Base-by-base conservation (phyloP, 139 green algal genomes). In the Haematococcus sp. region DNA sequence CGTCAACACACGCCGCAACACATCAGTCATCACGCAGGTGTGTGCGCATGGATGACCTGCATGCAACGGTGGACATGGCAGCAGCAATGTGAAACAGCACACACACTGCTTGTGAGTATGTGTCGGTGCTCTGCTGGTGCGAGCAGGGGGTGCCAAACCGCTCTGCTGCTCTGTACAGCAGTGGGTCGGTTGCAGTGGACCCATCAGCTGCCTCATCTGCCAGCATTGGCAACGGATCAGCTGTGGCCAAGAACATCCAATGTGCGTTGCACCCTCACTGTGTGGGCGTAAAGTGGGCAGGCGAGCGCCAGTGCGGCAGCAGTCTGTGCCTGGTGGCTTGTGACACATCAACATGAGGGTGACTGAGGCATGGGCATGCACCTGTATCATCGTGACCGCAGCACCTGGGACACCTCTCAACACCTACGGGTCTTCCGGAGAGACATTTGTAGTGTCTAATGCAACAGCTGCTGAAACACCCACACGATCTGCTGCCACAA, bases 371-470 rank as follows among this genome's bases (percentile, higher is more conserved):
- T 61, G 54, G 5, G 19, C 54, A 25, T 31, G 17, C 54, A 30
- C 15, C 5, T 27, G 9, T 44, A 22, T 27, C 59, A n/a, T n/a
- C n/a, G n/a, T n/a, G n/a, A n/a, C n/a, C n/a, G 75, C 68, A 80
- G 75, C 68, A 11, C 1, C 25, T 17, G 67, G 68, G 0, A 44
- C 28, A 0, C 67, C 68, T 19, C 52, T 67, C 3, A 58, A 61
- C 68, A 76, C 35, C 68, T 74, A 71, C 28, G 75, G 34, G 17
- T 40, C 59, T 5, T 33, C 58, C 22, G 67, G 75, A 7, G 32
- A 54, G 44, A 43, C 34, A 33, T 71, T 33, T 34, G 40, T 34
- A 2, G 61, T 68, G 31, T 17, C 22, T 27, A 68, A 68, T 25
- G 61, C 61, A 17, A 35, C 11, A 5, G 27, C 19, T n/a, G n/a